Percentiles rank a stretch among this genome's conserved stretches.
Evolutionary conservation across 129 eudicot genomes (phyloP).

Genomic region (carrot (Daucus carota)): DNA sequence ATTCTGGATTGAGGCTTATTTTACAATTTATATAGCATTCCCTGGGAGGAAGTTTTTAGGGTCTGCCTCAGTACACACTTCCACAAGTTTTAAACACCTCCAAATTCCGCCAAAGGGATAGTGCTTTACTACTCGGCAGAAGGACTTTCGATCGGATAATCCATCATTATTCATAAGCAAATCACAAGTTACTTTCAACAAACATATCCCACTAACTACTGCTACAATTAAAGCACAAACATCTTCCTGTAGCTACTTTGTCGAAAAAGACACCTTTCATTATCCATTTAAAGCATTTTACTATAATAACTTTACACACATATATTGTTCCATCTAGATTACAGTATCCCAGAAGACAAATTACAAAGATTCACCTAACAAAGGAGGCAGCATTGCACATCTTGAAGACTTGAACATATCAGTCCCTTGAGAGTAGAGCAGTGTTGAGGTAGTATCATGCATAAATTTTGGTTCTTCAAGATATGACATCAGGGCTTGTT

Average conservation of each 20-base stretch:
- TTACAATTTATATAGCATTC: not conserved
- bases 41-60: no score
- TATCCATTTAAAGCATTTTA: not conserved
- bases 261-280: not conserved
- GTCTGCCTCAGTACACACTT: no score
- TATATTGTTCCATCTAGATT: not conserved
- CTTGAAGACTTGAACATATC: not conserved
- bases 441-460: not conserved
- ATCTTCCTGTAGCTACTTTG: not conserved
- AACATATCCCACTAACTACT: conserved; percentile 8
- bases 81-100: not conserved
- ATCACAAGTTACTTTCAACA: conserved; percentile 5
- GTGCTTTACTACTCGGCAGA: not conserved
- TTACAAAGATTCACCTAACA: not conserved
- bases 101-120: not conserved
- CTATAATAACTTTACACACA: conserved; percentile 1
- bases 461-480: conserved; percentile 5
- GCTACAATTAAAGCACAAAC: conserved; percentile 7
- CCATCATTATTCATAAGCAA: not conserved
- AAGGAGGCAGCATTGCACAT: not conserved
- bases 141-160: conserved; percentile 6
- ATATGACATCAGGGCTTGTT: not conserved
- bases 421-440: not conserved
- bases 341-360: conserved; percentile 6
- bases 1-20: not conserved